These are phyloP conservation scores for Barnettozyma salicaria DNA, from an alignment of 805 yeast genomes.

Conservation along the genomic window DNA sequence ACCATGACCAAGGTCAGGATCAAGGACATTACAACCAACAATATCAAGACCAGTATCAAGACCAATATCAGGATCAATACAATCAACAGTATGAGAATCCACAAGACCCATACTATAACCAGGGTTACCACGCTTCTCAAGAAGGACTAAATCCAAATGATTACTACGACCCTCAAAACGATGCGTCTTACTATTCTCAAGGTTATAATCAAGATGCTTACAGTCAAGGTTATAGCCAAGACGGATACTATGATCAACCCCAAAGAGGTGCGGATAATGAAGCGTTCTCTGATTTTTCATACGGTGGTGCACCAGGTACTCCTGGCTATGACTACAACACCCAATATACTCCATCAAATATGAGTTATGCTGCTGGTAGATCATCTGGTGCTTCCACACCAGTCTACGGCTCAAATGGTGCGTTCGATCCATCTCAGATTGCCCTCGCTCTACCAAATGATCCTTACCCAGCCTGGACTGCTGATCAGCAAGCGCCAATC, in stretches of 20 bases:
- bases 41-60: conserved; percentile 32
- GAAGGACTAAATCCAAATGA: conserved; percentile 26
- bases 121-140: conserved; percentile 30
- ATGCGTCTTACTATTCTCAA: conserved; percentile 36
- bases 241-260: conserved; percentile 49
- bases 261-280: conserved; percentile 42
- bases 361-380: conserved; percentile 79
- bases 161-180: conserved; percentile 28
- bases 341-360: conserved; percentile 79
- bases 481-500: conserved; percentile 87
- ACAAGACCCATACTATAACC: conserved; percentile 36
- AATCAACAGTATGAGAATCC: conserved; percentile 30
- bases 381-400: conserved; percentile 96
- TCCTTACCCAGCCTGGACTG: conserved; percentile 99
- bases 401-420: conserved; percentile 62
- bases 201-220: conserved; percentile 42
- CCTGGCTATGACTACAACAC: conserved; percentile 62
- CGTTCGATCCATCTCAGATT: conserved; percentile 53
- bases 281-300: conserved; percentile 61
- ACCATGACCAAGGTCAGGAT: conserved; percentile 5
- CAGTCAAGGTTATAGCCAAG: conserved; percentile 30
- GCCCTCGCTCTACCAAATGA: conserved; percentile 74
- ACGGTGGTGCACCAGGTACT: conserved; percentile 59
- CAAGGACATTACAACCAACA: conserved; percentile 17
- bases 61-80: conserved; percentile 30